Conservation (phyloP, 306 rosid species). For the Cicer pinnatifidum region DNA sequence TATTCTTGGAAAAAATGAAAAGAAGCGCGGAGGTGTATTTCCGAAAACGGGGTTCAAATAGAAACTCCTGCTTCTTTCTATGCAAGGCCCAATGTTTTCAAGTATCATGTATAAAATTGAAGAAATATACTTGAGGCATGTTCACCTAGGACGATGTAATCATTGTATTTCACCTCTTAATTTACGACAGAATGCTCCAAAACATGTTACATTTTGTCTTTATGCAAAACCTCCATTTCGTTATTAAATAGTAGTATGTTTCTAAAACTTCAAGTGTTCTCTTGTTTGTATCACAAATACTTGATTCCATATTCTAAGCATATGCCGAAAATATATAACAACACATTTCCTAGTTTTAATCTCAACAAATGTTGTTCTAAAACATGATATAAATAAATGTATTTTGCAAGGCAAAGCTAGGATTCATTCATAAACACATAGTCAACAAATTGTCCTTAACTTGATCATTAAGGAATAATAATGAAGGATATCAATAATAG, state of each 20-base stretch:
- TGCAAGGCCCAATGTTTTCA: no score
- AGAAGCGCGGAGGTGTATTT: no score
- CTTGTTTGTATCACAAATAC: conserved; percentile 52
- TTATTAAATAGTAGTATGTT: not conserved
- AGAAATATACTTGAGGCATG: no score
- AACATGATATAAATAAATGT: conserved; percentile 30
- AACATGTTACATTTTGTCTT: conserved; percentile 46
- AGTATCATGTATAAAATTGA: no score
- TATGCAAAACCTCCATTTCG: not conserved
- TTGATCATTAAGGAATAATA: conserved; percentile 43
- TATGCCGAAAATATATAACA: conserved; percentile 49
- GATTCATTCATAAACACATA: not conserved
- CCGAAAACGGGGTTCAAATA: no score
- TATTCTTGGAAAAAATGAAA: no score
- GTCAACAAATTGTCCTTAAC: conserved; percentile 21
- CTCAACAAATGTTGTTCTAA: conserved; percentile 27
- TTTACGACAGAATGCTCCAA: conserved; percentile 49
- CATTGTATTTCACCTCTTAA: conserved; percentile 47
- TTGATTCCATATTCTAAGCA: conserved; percentile 53
- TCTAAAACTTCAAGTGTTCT: not conserved
- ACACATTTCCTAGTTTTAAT: conserved; percentile 41
- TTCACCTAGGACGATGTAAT: conserved; percentile 21
- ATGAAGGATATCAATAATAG: conserved; percentile 37
- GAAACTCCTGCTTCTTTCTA: no score
- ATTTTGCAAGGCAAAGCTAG: conserved; percentile 21